phyloP scores from a whole-genome alignment of 768 basidiomycete species.

The Mycena vulgaris region DNA sequence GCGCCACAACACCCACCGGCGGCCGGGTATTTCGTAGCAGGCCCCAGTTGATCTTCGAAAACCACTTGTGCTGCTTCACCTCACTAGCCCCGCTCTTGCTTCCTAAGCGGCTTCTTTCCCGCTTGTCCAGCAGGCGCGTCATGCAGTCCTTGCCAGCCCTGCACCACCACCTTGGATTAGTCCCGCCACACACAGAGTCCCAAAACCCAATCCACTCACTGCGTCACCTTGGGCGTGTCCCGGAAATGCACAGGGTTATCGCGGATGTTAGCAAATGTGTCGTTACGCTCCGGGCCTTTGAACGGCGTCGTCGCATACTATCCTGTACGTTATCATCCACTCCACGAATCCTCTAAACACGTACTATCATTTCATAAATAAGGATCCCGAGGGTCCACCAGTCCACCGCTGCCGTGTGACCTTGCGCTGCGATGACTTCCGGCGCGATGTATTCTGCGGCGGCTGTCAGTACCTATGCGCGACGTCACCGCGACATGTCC shows the following conservation, averaged over 20 bases:
- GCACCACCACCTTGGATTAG: conserved; percentile 34
- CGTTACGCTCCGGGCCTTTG: conserved; percentile 95
- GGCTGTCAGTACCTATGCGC: conserved; percentile 45
- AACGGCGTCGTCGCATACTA: conserved; percentile 99
- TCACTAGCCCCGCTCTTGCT: conserved; percentile 97
- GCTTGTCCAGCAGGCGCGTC: conserved; percentile 90
- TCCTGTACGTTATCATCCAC: conserved; percentile 55
- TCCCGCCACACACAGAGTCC: conserved; percentile 8
- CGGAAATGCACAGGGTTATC: conserved; percentile 89
- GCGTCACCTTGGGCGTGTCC: conserved; percentile 85
- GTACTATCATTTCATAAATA: conserved; percentile 99
- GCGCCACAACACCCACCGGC: conserved; percentile 74
- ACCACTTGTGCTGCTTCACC: conserved; percentile 99
- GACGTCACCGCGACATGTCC: conserved; percentile 40
- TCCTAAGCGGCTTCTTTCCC: conserved; percentile 89
- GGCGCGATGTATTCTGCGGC: conserved; percentile 96
- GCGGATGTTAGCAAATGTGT: conserved; percentile 97
- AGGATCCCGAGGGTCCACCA: conserved; percentile 99
- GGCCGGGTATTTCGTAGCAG: conserved; percentile 92
- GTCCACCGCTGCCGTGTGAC: conserved; percentile 98
- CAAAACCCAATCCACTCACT: conserved; percentile 61
- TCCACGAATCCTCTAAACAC: conserved; percentile 59
- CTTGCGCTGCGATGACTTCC: conserved; percentile 96
- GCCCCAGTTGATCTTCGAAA: conserved; percentile 96
- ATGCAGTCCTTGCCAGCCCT: conserved; percentile 94